Evolutionary conservation across 148 eudicot genomes (phyloP).

Genomic region (Limonium bicolor): DNA sequence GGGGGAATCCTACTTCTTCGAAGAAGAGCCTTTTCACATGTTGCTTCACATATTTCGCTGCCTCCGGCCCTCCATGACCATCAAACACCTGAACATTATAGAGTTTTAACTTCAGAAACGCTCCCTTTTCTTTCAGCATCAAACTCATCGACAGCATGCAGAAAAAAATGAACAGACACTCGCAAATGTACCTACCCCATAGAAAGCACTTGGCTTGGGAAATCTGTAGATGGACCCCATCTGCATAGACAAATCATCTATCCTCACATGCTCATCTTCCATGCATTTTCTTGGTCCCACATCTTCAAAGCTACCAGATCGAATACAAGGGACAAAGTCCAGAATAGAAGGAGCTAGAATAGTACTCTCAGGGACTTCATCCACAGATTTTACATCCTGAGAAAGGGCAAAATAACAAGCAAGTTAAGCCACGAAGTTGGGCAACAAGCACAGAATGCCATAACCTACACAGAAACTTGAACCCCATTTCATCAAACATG

Average conservation of each 20-base stretch:
- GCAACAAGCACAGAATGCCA: no score
- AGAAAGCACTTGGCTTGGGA: constrained; percentile 77
- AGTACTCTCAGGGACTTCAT: constrained; percentile 22
- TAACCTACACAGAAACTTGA: no score
- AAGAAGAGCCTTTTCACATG: constrained; percentile 42
- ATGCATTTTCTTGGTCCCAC: constrained; percentile 72
- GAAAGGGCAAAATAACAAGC: background rate
- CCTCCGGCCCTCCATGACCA: constrained; percentile 94
- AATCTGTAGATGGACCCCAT: constrained; percentile 32
- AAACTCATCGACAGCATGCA: no score
- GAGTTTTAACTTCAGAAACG: no score
- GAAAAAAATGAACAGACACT: background rate
- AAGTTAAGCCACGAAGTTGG: no score
- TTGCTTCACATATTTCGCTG: constrained; percentile 47
- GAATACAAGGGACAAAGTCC: constrained; percentile 47
- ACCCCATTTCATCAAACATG: no score
- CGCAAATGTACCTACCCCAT: constrained; percentile 28
- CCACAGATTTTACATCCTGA: constrained; percentile 41
- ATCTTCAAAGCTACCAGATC: constrained; percentile 70
- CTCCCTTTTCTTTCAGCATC: no score
- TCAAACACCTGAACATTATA: constrained; percentile 45
- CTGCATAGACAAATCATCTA: constrained; percentile 54
- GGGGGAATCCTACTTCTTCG: constrained; percentile 39
- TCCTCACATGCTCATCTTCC: constrained; percentile 81
- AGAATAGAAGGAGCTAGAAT: constrained; percentile 16